phyloP scores from a whole-genome alignment of 1,139 yeast genomes.

The Geotrichum fermentans region DNA sequence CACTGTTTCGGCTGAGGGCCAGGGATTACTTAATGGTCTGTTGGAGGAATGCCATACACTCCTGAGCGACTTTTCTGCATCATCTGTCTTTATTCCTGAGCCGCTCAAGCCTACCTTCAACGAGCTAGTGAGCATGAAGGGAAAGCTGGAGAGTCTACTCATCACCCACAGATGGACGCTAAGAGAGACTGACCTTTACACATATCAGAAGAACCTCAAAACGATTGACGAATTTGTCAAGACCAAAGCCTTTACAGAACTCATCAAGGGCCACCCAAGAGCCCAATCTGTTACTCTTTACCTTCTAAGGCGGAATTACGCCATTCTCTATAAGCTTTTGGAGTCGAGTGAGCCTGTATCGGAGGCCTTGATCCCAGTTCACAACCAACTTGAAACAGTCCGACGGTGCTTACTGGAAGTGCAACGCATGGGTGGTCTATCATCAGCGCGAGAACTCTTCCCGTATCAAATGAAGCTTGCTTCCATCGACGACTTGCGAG shows the following conservation, averaged over 20 bases:
- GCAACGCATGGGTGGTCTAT: constrained; percentile 85
- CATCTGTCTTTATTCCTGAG: constrained; percentile 51
- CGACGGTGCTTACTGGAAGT: constrained; percentile 83
- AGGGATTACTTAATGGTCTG: constrained; percentile 46
- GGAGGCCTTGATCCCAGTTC: constrained; percentile 86
- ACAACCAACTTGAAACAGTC: constrained; percentile 86
- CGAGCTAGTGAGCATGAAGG: constrained; percentile 57
- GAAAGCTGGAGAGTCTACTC: constrained; percentile 69
- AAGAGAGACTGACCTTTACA: constrained; percentile 87
- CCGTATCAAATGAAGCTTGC: constrained; percentile 94
- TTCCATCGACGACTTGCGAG: constrained; percentile 78
- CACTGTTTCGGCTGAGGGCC: constrained; percentile 41
- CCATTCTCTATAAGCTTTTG: constrained; percentile 77
- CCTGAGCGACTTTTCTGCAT: constrained; percentile 61
- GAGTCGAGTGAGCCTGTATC: constrained; percentile 93
- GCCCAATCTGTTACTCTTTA: constrained; percentile 70
- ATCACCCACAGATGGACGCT: constrained; percentile 95
- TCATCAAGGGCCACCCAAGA: constrained; percentile 28
- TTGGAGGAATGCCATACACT: constrained; percentile 77
- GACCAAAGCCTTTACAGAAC: constrained; percentile 48
- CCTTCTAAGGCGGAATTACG: constrained; percentile 80
- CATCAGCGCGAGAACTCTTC: constrained; percentile 78
- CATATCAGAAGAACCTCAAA: constrained; percentile 67
- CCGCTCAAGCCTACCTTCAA: constrained; percentile 48
- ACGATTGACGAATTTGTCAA: constrained; percentile 59